Percentiles rank a stretch among this genome's conserved stretches.
phyloP scores from a whole-genome alignment of 2,329 filamentous ascomycete species.

The Cercospora nicotianae region DNA sequence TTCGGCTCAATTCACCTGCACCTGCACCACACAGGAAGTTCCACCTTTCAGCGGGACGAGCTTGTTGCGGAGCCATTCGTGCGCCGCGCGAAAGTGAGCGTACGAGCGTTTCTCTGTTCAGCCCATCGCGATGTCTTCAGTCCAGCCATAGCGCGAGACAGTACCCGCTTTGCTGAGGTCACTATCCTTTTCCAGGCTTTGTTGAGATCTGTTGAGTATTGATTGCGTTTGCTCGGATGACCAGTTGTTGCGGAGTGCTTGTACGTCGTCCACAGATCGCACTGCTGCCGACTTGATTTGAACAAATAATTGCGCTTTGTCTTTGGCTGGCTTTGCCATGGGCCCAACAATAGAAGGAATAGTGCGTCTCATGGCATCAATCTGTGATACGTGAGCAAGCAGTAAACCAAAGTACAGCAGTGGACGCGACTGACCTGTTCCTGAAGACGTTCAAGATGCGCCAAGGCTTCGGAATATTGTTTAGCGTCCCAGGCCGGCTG shows the following conservation, averaged over 20 bases:
- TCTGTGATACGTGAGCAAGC: conserved; percentile 34
- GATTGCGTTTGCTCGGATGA: conserved; percentile 41
- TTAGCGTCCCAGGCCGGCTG: conserved; percentile 25
- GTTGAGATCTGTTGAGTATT: conserved; percentile 36
- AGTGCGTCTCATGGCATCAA: conserved; percentile 46
- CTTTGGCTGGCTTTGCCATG: conserved; percentile 33
- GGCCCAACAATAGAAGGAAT: conserved; percentile 47
- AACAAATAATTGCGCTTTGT: conserved; percentile 41
- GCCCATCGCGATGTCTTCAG: conserved; percentile 24
- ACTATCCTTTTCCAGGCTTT: conserved; percentile 41
- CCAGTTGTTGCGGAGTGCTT: conserved; percentile 43
- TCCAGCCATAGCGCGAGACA: conserved; percentile 44
- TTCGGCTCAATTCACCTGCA: neutral
- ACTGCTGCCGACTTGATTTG: conserved; percentile 42
- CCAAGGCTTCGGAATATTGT: conserved; percentile 43
- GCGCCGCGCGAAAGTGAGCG: neutral
- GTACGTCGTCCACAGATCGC: conserved; percentile 40
- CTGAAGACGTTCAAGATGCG: conserved; percentile 47
- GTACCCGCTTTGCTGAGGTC: conserved; percentile 41
- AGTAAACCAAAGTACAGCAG: neutral
- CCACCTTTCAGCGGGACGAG: neutral
- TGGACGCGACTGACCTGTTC: conserved; percentile 39
- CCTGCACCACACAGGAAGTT: neutral
- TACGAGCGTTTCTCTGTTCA: neutral
- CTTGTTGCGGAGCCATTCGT: neutral